phyloP scores from a whole-genome alignment of 305 asterid genomes.

The Fraxinus dipetala region DNA sequence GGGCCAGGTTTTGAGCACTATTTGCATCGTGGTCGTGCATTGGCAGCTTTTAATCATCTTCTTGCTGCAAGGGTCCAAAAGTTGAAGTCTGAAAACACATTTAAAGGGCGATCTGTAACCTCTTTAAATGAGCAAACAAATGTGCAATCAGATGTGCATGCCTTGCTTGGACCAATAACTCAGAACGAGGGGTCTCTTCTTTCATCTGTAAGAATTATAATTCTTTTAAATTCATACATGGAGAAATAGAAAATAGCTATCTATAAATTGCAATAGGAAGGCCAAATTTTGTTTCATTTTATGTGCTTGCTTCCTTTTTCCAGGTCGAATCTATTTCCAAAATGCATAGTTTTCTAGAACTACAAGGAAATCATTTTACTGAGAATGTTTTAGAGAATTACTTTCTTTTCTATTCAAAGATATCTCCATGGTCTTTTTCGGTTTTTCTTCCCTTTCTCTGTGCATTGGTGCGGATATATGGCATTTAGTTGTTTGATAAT shows the following conservation, averaged over 20 bases:
- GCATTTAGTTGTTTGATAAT: constrained; percentile 3
- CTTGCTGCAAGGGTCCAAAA: constrained; percentile 71
- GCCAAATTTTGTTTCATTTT: constrained; percentile 16
- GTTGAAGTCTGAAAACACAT: constrained; percentile 57
- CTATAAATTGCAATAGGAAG: constrained; percentile 18
- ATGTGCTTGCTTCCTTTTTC: constrained; percentile 11
- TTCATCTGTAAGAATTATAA: constrained; percentile 64
- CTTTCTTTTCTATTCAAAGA: neutral
- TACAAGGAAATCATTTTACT: constrained; percentile 4
- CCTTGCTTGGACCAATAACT: constrained; percentile 69
- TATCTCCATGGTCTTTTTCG: neutral
- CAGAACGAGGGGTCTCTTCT: constrained; percentile 79
- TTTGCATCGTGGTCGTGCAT: constrained; percentile 97
- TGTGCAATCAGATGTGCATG: constrained; percentile 76
- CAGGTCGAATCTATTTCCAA: constrained; percentile 9
- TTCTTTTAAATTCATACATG: constrained; percentile 17
- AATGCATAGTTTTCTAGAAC: constrained; percentile 3
- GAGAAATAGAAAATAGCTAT: constrained; percentile 10
- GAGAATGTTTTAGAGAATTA: neutral
- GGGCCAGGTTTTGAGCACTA: constrained; percentile 89
- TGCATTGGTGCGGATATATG: constrained; percentile 6
- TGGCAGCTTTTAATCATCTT: constrained; percentile 77
- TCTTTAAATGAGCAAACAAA: constrained; percentile 60
- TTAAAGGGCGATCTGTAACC: constrained; percentile 48
- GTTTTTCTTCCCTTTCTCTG: constrained; percentile 17